phyloP scores from a whole-genome alignment of 352 stramenopile genomes.

The Pythium guiyangense region DNA sequence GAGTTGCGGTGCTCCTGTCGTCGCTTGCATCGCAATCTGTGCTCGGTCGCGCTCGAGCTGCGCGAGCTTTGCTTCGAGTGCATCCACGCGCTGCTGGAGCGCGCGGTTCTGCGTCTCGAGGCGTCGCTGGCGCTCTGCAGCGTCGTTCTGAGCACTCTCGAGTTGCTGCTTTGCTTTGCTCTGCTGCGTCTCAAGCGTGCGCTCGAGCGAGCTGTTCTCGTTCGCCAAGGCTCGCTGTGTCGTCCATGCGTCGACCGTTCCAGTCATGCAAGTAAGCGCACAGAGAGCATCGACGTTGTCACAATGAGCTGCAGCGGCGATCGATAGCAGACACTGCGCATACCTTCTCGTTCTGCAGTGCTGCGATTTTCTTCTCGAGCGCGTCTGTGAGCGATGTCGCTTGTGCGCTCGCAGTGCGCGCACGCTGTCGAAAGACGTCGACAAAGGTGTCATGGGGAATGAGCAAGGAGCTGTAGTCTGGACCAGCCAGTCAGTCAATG shows the following conservation, averaged over 20 bases:
- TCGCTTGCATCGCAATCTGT: slow-evolving; percentile 10
- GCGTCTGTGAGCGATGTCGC: slow-evolving; percentile 6
- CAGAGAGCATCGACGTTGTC: neutral
- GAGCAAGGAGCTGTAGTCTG: neutral
- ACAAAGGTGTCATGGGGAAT: neutral
- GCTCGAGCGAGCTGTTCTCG: slow-evolving; percentile 25
- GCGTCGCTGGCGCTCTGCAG: slow-evolving; percentile 13
- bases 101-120: slow-evolving; percentile 12
- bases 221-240: slow-evolving; percentile 22
- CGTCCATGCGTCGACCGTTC: no score
- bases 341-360: slow-evolving; percentile 13
- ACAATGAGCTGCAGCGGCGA: neutral
- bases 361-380: slow-evolving; percentile 17
- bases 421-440: neutral
- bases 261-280: no score
- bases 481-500: slow-evolving; percentile 2
- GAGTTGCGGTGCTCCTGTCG: neutral
- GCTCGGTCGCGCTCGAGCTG: slow-evolving; percentile 6
- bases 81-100: slow-evolving; percentile 25
- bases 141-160: slow-evolving; percentile 11
- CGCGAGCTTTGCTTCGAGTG: slow-evolving; percentile 21
- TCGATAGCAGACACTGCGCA: neutral
- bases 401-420: slow-evolving; percentile 10
- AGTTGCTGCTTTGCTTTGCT: slow-evolving; percentile 12
- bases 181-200: slow-evolving; percentile 19